A percentile compares a stretch with the other conserved stretches of the same genome.
Conservation (phyloP, 208 protist species). For the Naegleria lovaniensis region DNA sequence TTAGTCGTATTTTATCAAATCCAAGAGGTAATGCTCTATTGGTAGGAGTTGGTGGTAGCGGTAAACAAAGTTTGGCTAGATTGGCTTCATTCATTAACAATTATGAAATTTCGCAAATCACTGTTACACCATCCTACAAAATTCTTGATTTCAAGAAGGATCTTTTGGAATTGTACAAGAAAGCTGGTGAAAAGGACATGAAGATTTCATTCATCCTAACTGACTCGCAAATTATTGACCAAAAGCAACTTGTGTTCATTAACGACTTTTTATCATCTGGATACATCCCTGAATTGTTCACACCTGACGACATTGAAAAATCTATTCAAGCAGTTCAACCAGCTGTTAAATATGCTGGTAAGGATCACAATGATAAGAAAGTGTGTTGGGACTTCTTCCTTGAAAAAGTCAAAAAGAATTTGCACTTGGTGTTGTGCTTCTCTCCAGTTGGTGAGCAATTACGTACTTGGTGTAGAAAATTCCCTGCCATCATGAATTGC, state of each 20-base stretch:
- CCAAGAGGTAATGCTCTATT: constrained; percentile 90
- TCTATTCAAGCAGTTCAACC: constrained; percentile 75
- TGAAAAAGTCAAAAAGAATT: constrained; percentile 86
- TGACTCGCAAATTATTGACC: constrained; percentile 91
- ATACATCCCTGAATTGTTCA: constrained; percentile 90
- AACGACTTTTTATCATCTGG: constrained; percentile 95
- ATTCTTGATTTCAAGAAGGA: constrained; percentile 90
- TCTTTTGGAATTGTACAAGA: constrained; percentile 88
- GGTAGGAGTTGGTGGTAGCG: constrained; percentile 84
- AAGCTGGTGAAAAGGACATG: constrained; percentile 84
- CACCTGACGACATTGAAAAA: constrained; percentile 81
- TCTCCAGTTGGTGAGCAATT: constrained; percentile 95
- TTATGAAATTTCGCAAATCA: constrained; percentile 96
- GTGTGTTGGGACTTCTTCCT: constrained; percentile 93
- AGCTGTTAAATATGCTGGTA: constrained; percentile 78
- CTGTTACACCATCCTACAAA: constrained; percentile 89
- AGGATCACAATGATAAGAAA: constrained; percentile 78
- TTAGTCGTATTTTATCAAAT: constrained; percentile 87
- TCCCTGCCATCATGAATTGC: constrained; percentile 94
- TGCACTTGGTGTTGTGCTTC: constrained; percentile 95
- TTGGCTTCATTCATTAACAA: constrained; percentile 91
- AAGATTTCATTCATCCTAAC: constrained; percentile 91
- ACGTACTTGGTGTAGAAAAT: constrained; percentile 88
- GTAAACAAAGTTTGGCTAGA: constrained; percentile 84
- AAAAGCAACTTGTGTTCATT: constrained; percentile 92